Conservation (phyloP, 371 early-diverging fungal species). For the Rhizopus microsporus region DNA sequence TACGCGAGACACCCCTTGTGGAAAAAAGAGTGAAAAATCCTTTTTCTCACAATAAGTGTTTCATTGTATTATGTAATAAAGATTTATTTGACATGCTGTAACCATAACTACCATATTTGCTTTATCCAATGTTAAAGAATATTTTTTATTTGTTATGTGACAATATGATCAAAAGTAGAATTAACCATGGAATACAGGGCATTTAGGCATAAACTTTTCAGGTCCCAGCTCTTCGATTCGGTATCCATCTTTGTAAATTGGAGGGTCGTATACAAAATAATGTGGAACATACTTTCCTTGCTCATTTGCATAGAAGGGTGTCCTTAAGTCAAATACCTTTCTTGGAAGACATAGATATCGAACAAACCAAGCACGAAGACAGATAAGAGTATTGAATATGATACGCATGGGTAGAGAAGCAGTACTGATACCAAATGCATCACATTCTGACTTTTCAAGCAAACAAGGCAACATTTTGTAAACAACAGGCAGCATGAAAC, state of each 20-base stretch:
- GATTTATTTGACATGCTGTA: too few relatives aligned
- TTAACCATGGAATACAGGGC: constrained; percentile 21
- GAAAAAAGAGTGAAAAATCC: too few relatives aligned
- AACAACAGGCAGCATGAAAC: constrained; percentile 16
- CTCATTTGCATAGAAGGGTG: constrained; percentile 26
- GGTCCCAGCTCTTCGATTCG: constrained; percentile 30
- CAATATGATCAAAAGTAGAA: neutral
- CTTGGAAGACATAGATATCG: constrained; percentile 27
- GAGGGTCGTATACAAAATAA: constrained; percentile 25
- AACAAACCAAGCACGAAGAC: constrained; percentile 20
- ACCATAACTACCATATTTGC: too few relatives aligned
- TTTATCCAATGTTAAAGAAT: too few relatives aligned
- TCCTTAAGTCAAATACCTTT: constrained; percentile 17
- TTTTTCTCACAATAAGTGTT: too few relatives aligned
- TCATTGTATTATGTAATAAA: too few relatives aligned
- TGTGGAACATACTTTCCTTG: constrained; percentile 26
- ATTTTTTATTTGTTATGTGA: too few relatives aligned
- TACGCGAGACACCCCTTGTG: too few relatives aligned
- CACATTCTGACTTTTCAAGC: constrained; percentile 20
- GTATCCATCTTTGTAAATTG: constrained; percentile 26
- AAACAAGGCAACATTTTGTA: constrained; percentile 26
- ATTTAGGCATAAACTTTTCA: constrained; percentile 32
- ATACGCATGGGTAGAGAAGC: constrained; percentile 1
- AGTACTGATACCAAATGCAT: constrained; percentile 22
- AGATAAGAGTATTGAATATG: constrained; percentile 14